Percentiles rank a stretch among this genome's conserved stretches.
phyloP scores from a whole-genome alignment of 2,329 filamentous ascomycete species.

The Madurella fahalii region DNA sequence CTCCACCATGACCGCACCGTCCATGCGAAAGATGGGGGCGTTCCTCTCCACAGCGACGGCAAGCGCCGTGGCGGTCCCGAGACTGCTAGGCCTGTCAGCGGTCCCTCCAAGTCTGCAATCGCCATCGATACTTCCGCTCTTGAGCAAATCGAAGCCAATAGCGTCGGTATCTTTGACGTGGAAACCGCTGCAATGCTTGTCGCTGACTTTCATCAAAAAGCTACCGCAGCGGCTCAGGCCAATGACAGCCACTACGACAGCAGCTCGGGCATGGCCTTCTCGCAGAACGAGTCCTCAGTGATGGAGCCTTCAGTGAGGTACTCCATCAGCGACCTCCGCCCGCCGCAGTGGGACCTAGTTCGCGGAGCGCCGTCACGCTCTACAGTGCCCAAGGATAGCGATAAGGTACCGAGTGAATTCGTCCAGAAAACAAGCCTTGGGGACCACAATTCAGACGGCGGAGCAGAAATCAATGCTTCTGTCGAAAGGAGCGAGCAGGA shows the following conservation, averaged over 20 bases:
- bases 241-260: constrained; percentile 54
- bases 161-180: constrained; percentile 88
- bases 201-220: constrained; percentile 96
- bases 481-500: no score
- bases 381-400: no score
- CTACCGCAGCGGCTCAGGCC: constrained; percentile 63
- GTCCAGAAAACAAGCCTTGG: no score
- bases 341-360: no score
- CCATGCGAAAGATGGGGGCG: constrained; percentile 94
- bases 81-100: constrained; percentile 56
- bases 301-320: no score
- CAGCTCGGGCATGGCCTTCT: constrained; percentile 63
- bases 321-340: no score
- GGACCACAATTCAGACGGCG: no score
- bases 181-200: constrained; percentile 98
- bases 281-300: constrained; percentile 65
- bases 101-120: constrained; percentile 71
- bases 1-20: constrained; percentile 97
- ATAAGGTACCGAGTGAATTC: no score
- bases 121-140: constrained; percentile 79
- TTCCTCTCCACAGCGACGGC: constrained; percentile 88
- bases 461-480: no score
- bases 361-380: no score
- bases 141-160: constrained; percentile 88
- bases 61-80: constrained; percentile 77